These are phyloP conservation scores for Aureobasidium musti DNA, from an alignment of 2,329 filamentous ascomycete species.

Conservation along the genomic window DNA sequence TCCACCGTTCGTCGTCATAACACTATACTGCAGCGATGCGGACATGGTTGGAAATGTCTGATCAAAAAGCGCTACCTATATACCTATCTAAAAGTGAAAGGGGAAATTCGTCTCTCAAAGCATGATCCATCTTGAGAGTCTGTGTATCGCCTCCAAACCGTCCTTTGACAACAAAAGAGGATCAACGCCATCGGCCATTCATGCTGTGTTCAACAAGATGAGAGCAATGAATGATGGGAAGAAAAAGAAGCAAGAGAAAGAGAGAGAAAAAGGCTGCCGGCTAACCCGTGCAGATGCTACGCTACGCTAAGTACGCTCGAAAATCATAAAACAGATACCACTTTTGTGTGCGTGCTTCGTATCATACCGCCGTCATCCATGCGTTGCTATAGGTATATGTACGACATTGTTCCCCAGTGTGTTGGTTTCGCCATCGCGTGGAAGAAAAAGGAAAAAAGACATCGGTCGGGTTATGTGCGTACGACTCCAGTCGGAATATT, in stretches of 20 bases:
- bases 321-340: conserved; percentile 29
- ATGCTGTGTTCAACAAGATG: neutral
- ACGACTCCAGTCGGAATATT: neutral
- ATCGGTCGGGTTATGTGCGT: neutral
- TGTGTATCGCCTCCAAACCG: neutral
- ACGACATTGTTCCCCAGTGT: conserved; percentile 4
- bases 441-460: conserved; percentile 26
- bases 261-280: conserved; percentile 37
- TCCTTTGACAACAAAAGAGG: neutral
- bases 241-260: conserved; percentile 4
- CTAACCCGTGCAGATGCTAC: conserved; percentile 44
- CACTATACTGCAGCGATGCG: no score
- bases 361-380: conserved; percentile 13
- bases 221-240: neutral
- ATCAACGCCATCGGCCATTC: neutral
- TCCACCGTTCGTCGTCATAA: neutral
- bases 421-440: conserved; percentile 6
- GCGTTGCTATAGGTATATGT: conserved; percentile 17
- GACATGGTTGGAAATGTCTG: neutral
- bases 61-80: conserved; percentile 4
- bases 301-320: conserved; percentile 40
- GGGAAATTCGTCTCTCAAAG: neutral
- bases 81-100: conserved; percentile 3
- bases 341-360: conserved; percentile 27
- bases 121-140: conserved; percentile 5